Evolutionary conservation across 495 filamentous ascomycete species (phyloP), one percentile per base, ranked within the genome.

Genomic region (Trichoderma reesei): DNA sequence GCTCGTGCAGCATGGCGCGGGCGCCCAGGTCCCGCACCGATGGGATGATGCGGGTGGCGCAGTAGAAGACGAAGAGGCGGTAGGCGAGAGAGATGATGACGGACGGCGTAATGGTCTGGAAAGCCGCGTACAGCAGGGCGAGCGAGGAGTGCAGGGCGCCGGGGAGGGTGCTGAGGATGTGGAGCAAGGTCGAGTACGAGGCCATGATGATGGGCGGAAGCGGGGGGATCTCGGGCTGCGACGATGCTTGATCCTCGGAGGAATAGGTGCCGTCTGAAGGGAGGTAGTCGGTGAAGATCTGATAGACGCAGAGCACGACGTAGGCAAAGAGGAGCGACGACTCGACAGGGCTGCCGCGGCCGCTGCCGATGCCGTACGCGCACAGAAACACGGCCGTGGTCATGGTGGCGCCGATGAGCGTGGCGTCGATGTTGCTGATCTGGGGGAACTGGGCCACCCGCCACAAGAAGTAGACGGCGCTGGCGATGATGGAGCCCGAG

Each of bases 281-380:
- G 68, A 91, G 83, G 75, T 97, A 98, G 72, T 98, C 94, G 51
- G 94, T 98, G 76, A 98, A 98, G 70, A 97, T 97, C 74, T 98
- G 94, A 74, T 98, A 98, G 72, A 97, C 88, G 79, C 92, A 97
- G 66, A 98, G 86, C 13, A 96, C 92, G 63, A 96, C 85, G 74
- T 98, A 98, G 70, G 94, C 93, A 72, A 98, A 97, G 41, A 98
- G 84, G 26, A 98, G 81, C 16, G 92, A 96, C 69, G 90, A 95
- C 75, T 98, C 94, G 42, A 98, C 91, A 3, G 92, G 90, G 71
- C 97, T 98, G 60, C 94, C 94, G 68, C 92, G 88, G 9, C 94
- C 94, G 68, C 89, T 94, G 65, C 89, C 90, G 70, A 97, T 98
- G 42, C 94, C 94, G 85, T 90, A 97, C 13, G 90, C 89, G 71